These are phyloP conservation scores for Astrothelium macrocarpum DNA, from an alignment of 495 filamentous ascomycete genomes.

Conservation along the genomic window DNA sequence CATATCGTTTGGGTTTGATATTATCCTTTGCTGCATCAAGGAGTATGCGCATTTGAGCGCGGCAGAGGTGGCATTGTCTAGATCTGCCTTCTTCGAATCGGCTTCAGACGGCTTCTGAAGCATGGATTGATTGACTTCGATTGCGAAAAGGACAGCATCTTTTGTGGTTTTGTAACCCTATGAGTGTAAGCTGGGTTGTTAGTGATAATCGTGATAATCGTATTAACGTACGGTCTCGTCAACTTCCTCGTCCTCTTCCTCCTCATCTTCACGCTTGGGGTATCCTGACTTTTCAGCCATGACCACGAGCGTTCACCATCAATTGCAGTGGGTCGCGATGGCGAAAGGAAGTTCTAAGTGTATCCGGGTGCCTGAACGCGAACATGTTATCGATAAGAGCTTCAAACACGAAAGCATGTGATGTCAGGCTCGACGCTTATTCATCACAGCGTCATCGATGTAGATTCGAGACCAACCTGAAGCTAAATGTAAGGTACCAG, in stretches of 20 bases:
- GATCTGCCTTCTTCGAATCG: constrained; percentile 61
- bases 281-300: neutral
- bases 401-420: constrained; percentile 3
- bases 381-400: neutral
- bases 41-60: constrained; percentile 91
- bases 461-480: neutral
- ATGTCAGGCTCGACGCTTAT: neutral
- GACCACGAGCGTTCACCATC: neutral
- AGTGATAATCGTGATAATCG: neutral
- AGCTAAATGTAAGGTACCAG: no score
- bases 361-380: neutral
- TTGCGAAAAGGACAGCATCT: constrained; percentile 94
- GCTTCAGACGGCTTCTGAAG: constrained; percentile 53
- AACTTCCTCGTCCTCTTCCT: constrained; percentile 1
- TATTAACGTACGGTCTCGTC: neutral
- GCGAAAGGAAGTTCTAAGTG: no score
- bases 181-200: neutral
- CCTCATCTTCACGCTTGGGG: neutral
- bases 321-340: neutral
- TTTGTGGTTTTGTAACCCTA: constrained; percentile 75
- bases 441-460: neutral
- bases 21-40: constrained; percentile 96
- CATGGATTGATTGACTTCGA: constrained; percentile 91
- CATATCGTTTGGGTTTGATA: constrained; percentile 93
- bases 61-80: constrained; percentile 51